phyloP scores from a whole-genome alignment of 2,329 filamentous ascomycete genomes.

The Scedosporium dehoogii region DNA sequence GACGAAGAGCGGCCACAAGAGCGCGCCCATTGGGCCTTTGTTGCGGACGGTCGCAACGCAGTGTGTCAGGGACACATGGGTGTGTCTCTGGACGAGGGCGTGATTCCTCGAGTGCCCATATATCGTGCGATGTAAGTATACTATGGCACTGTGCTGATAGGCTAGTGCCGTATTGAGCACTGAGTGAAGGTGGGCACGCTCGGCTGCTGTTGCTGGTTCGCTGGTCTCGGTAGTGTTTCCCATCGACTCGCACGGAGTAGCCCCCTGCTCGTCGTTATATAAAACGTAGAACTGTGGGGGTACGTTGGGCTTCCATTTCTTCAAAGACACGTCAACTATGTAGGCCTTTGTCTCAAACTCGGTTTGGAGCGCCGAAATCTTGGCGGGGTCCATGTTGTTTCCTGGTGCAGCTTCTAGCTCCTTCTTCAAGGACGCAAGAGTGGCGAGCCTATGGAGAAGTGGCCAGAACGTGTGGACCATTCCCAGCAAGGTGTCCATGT shows the following conservation, averaged over 20 bases:
- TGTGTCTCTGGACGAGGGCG: conserved; percentile 41
- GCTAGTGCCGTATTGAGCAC: conserved; percentile 51
- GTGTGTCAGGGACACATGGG: conserved; percentile 38
- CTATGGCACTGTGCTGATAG: conserved; percentile 47
- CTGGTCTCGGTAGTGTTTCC: neutral
- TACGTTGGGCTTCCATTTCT: conserved; percentile 44
- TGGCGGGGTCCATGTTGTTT: conserved; percentile 27
- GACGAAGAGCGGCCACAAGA: conserved; percentile 59
- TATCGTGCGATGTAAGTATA: conserved; percentile 48
- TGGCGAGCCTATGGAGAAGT: conserved; percentile 50
- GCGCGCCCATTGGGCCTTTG: conserved; percentile 50
- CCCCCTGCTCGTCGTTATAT: conserved; percentile 9
- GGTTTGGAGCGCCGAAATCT: conserved; percentile 36
- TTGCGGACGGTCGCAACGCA: conserved; percentile 45
- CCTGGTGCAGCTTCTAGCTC: conserved; percentile 36
- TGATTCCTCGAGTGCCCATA: conserved; percentile 36
- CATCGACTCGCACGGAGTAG: neutral
- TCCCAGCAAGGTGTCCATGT: conserved; percentile 48
- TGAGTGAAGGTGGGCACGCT: conserved; percentile 37
- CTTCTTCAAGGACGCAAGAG: conserved; percentile 40
- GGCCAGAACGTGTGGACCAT: conserved; percentile 55
- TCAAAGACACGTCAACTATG: conserved; percentile 44
- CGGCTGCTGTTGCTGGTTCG: conserved; percentile 12
- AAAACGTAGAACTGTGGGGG: conserved; percentile 26
- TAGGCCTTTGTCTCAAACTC: conserved; percentile 41